Evolutionary conservation across 768 basidiomycete genomes (phyloP), one percentile per base, ranked within the genome.

Genomic region (Mycena vulgaris): DNA sequence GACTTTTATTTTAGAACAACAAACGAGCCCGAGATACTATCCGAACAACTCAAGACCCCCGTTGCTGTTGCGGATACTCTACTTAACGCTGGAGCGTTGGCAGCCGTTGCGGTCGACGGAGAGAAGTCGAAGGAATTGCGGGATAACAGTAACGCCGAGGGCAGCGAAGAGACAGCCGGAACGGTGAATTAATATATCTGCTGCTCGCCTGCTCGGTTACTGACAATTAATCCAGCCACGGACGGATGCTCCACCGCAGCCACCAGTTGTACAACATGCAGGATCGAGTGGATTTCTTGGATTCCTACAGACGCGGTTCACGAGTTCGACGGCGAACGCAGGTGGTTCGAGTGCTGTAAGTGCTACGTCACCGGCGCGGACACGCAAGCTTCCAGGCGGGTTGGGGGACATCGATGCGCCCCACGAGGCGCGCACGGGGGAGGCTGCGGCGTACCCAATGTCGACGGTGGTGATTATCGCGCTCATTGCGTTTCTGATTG

Each of bases 401-500:
- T 77, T 82, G 57, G 76, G 69, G n/a, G 80, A 79, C 35, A 63
- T 78, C 42, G 80, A 78, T 49, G 76, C 49, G 72, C 71, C 71
- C 71, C 64, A 64, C 64, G 74, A 63, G 65, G 58, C 66, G 62
- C 64, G 71, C 55, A 61, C 35, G 21, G 69, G 71, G 56, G 60
- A n/a, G 21, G 69, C 65, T 68, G 61, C 75, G 66, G 61, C 75
- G 73, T 88, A 86, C 76, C 81, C 84, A 56, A 69, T 86, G 75
- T 85, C 87, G 51, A 91, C 90, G 47, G 80, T 97, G 67, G 76
- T 98, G 74, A 83, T 95, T 68, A 89, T 93, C 42, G 95, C 91
- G 42, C 80, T 99, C 71, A 93, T 98, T 75, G 92, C 93, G 30
- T 96, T 99, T 80, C 83, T 99, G 75, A 88, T 98, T 75, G 97